Conservation (phyloP, 176 grass and related monocot species). For the Ampelocalamus luodianensis region DNA sequence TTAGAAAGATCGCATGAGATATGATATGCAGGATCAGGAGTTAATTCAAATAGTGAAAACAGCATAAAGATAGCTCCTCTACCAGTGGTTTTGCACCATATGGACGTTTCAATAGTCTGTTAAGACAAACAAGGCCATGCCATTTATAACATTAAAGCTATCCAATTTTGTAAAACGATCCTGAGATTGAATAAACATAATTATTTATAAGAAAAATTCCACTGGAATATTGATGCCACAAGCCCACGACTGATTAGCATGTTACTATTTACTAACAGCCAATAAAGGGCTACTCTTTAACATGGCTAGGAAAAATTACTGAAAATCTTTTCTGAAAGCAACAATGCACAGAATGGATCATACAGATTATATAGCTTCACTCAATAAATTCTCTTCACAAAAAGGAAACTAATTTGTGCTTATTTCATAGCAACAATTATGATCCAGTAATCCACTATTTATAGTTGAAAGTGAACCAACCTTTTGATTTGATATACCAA, state of each 20-base stretch:
- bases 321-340: slow-evolving; percentile 12
- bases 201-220: background rate
- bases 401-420: background rate
- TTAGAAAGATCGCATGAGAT: slow-evolving; percentile 15
- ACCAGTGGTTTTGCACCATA: slow-evolving; percentile 10
- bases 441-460: slow-evolving; percentile 19
- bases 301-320: background rate
- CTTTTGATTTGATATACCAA: slow-evolving; percentile 73
- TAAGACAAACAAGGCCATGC: background rate
- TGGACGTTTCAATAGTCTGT: slow-evolving; percentile 15
- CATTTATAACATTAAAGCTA: background rate
- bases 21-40: background rate
- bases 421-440: slow-evolving; percentile 25
- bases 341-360: background rate
- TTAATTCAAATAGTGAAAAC: slow-evolving; percentile 31
- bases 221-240: background rate
- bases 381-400: background rate
- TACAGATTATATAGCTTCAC: slow-evolving; percentile 11
- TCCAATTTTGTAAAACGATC: background rate
- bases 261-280: background rate
- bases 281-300: slow-evolving; percentile 16
- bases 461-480: slow-evolving; percentile 48
- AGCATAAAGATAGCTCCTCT: slow-evolving; percentile 13
- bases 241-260: background rate
- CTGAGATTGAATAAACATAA: background rate